Evolutionary conservation across 352 stramenopile genomes (phyloP), one percentile per base, ranked within the genome.

Genomic region (Phytopythium montanum): DNA sequence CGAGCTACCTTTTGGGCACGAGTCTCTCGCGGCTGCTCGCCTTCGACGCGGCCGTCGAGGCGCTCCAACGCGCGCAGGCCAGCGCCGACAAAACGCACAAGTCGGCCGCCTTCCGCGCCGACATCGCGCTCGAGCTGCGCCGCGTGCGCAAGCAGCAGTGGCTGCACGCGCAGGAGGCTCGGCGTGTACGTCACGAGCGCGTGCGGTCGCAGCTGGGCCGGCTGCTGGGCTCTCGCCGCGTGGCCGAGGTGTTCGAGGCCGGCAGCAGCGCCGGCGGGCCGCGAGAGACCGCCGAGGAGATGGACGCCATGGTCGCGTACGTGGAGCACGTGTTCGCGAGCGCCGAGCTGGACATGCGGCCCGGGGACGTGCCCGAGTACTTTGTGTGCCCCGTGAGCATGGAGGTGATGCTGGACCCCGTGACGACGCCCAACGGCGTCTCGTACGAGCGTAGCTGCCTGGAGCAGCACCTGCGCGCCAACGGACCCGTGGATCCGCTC

Each of bases 321-420:
- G 68, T 87, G 53, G 77, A 89, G 53, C 64, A 84, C 50, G 68
- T 89, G 67, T 60, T 70, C n/a, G 39, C 62, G 31, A 61, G 62
- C 28, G 73, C 73, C 45, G 81, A 88, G 64, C 65, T 62, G 28
- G 61, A 72, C 26, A 73, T 89, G 62, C 72, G 76, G 48, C 73
- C 72, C 33, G 66, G 77, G n/a, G 62, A 82, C 28, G 66, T 92
- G 4, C 85, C 85, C 21, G 82, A 94, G 59, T 91, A 91, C 46
- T 90, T 91, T 46, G 56, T 90, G 28, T 94, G 85, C 44, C 82
- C 85, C 13, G 84, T 94, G 51, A 90, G 79, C 62, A 91, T 94
- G 82, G 85, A 92, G 66, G 72, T 94, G 64, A 92, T 94, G 82
- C 56, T 66, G 1, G 82, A 94, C 54, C 82, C 85, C 1, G 78